Percentiles rank a stretch among this genome's conserved stretches.
These are phyloP conservation scores for Verbascum thapsus DNA, from an alignment of 257 asterid species.

Conservation along the genomic window DNA sequence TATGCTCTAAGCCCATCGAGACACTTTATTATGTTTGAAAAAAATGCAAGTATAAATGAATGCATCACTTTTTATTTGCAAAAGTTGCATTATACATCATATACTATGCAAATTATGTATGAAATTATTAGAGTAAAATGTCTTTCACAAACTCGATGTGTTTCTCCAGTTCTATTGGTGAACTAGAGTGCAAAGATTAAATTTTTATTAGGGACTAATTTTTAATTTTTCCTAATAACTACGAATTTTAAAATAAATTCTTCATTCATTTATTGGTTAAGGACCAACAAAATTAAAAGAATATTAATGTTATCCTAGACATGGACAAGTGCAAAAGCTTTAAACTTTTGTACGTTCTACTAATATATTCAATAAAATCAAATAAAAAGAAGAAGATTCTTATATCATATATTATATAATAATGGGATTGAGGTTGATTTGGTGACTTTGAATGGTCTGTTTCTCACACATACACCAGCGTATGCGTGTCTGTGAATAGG, in stretches of 20 bases:
- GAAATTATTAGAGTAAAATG: too few relatives aligned
- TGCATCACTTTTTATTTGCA: too few relatives aligned
- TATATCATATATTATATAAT: conserved; percentile 9
- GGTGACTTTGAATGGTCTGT: conserved; percentile 19
- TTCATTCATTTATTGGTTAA: conserved; percentile 30
- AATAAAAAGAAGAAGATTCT: conserved; percentile 16
- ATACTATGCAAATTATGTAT: too few relatives aligned
- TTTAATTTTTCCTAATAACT: too few relatives aligned
- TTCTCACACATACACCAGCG: background rate
- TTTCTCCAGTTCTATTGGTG: too few relatives aligned
- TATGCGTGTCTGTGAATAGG: conserved; percentile 8
- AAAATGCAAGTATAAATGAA: too few relatives aligned
- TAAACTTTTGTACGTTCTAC: conserved; percentile 11
- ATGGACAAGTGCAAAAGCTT: conserved; percentile 14
- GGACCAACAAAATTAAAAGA: conserved; percentile 11
- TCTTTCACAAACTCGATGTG: too few relatives aligned
- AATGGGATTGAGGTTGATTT: conserved; percentile 46
- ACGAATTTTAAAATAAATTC: conserved; percentile 7
- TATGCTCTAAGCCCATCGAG: too few relatives aligned
- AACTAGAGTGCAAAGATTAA: too few relatives aligned
- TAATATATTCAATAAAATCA: background rate
- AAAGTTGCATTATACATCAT: too few relatives aligned
- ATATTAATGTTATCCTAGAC: conserved; percentile 23
- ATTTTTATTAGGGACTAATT: too few relatives aligned
- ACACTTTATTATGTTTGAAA: too few relatives aligned